Conservation (phyloP, 371 early-diverging fungal species). For the Nosema bombycis region DNA sequence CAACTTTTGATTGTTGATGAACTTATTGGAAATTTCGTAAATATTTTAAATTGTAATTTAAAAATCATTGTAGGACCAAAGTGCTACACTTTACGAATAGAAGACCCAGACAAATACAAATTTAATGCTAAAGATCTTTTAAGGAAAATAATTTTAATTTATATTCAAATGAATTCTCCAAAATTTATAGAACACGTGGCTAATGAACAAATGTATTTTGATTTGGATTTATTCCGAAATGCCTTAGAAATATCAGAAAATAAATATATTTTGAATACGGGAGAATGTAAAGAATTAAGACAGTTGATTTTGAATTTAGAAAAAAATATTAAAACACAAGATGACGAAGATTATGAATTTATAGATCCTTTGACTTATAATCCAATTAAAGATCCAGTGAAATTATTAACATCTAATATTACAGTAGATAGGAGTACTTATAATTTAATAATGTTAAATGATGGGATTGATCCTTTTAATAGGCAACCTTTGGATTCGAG, state of each 20-base stretch:
- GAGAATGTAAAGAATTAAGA: conserved; percentile 68
- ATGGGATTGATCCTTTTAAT: conserved; percentile 87
- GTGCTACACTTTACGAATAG: conserved; percentile 76
- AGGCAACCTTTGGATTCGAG: conserved; percentile 74
- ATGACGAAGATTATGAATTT: conserved; percentile 69
- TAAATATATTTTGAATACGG: conserved; percentile 52
- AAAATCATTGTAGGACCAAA: conserved; percentile 81
- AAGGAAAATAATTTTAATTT: conserved; percentile 76
- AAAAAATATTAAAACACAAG: conserved; percentile 66
- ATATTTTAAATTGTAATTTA: conserved; percentile 88
- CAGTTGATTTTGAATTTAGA: conserved; percentile 70
- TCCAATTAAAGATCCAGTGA: conserved; percentile 91
- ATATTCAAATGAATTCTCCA: conserved; percentile 69
- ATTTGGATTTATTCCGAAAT: conserved; percentile 53
- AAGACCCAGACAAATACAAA: conserved; percentile 74
- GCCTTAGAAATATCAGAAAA: conserved; percentile 54
- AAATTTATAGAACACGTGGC: conserved; percentile 68
- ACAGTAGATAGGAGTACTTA: conserved; percentile 85
- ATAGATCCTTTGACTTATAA: conserved; percentile 81
- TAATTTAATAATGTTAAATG: conserved; percentile 79
- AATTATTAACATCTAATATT: conserved; percentile 75
- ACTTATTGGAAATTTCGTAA: conserved; percentile 81
- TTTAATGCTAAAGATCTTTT: conserved; percentile 81
- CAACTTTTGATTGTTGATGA: conserved; percentile 77
- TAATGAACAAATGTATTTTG: conserved; percentile 69